phyloP scores from a whole-genome alignment of 2,329 filamentous ascomycete genomes.

The Biscogniauxia marginata region DNA sequence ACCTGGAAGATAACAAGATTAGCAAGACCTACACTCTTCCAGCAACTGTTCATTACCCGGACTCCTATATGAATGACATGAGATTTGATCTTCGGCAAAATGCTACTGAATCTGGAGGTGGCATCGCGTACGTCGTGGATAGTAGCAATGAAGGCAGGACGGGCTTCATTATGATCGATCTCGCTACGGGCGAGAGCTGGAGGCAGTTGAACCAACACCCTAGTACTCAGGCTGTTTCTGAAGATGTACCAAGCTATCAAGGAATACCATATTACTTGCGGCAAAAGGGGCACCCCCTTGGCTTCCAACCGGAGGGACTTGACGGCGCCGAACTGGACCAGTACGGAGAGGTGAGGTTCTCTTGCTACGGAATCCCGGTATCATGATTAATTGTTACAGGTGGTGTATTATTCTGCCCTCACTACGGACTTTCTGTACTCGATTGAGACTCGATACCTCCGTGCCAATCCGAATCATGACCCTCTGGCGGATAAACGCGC shows the following conservation, averaged over 20 bases:
- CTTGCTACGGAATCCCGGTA: neutral
- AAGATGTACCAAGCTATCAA: conserved; percentile 34
- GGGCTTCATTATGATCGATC: conserved; percentile 46
- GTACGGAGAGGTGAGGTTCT: conserved; percentile 24
- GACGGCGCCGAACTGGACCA: conserved; percentile 32
- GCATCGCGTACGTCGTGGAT: conserved; percentile 46
- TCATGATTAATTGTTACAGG: conserved; percentile 13
- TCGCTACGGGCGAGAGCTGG: conserved; percentile 41
- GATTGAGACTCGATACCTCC: conserved; percentile 37
- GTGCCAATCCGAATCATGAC: conserved; percentile 29
- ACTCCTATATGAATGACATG: conserved; percentile 46
- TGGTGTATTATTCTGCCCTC: conserved; percentile 43
- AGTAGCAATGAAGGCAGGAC: conserved; percentile 44
- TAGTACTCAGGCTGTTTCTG: conserved; percentile 26
- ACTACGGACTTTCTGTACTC: conserved; percentile 35
- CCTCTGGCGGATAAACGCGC: conserved; percentile 39
- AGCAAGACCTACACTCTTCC: conserved; percentile 42
- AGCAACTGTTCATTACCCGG: conserved; percentile 40
- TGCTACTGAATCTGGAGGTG: conserved; percentile 36
- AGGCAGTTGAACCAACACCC: conserved; percentile 35
- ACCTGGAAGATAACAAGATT: conserved; percentile 37
- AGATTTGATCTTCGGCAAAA: conserved; percentile 45
- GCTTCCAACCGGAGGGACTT: conserved; percentile 33
- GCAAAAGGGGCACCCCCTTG: conserved; percentile 20
- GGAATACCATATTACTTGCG: conserved; percentile 34